Base-by-base conservation (phyloP, 2,329 filamentous ascomycete species). In the Colletotrichum sidae region DNA sequence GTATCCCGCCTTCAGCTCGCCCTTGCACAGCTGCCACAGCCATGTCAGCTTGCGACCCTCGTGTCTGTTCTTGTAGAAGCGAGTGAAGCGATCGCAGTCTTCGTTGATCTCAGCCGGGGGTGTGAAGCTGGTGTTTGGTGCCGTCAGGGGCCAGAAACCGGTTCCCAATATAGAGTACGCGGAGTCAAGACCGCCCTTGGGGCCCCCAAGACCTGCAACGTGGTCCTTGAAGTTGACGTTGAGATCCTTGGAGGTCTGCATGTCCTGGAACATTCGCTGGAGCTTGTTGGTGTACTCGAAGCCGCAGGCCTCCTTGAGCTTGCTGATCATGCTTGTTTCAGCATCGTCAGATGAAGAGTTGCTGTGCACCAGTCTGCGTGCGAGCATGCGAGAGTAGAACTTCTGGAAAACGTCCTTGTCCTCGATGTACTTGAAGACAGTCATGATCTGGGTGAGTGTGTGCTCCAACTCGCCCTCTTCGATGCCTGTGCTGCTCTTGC, bases 351-450 rank as follows among this genome's bases (percentile, higher is more conserved):
- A 97, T 3, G 96, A 96, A 0, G 96, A 98, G 76, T 92, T 97
- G 77, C 92, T 94, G 78, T 97, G 93, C 15, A 99, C 96, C 60
- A 99, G 83, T 72, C 96, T 93, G 77, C 97, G 93, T 54, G 96
- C 96, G 72, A 99, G 83, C 90, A 97, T 97, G 68, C 94, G 92
- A 2, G 95, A 97, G 81, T 99, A 99, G 80, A 97, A 99, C 79
- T 98, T 99, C 79, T 98, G 96, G 86, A 99, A 99, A 6, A 99
- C 96, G 74, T 99, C 96, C 84, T 99, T 99, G 80, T 99, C 96
- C 77, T 99, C 96, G 69, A 99, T 98, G 79, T 99, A 99, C 82
- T 98, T 98, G 88, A 99, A 99, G 60, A 99, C 93, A 2, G 95
- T 97, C 96, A 99, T 99, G 73, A 99, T 96, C 77, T 97, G 93